Conservation (phyloP, 2,329 filamentous ascomycete genomes). For the Pezicula neosporulosa region DNA sequence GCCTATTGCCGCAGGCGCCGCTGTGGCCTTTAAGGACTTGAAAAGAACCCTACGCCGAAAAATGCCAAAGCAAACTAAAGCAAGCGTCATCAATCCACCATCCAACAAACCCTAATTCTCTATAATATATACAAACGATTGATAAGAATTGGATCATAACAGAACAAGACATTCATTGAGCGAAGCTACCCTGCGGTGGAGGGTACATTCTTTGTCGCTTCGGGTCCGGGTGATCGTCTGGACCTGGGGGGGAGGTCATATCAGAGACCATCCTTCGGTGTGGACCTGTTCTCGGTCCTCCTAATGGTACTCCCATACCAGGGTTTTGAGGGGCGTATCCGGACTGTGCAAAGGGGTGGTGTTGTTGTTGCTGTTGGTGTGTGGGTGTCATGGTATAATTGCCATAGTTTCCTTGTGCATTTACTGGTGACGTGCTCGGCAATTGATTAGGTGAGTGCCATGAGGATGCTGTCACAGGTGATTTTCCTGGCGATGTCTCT, state of each 20-base stretch:
- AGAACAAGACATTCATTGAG: constrained; percentile 11
- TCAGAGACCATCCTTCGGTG: constrained; percentile 27
- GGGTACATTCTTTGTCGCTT: constrained; percentile 29
- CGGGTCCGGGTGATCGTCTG: constrained; percentile 22
- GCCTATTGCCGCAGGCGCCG: constrained; percentile 11
- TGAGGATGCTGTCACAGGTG: constrained; percentile 23
- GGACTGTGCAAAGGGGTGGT: constrained; percentile 9
- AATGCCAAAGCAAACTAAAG: not conserved
- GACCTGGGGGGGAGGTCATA: constrained; percentile 16
- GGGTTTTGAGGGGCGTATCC: constrained; percentile 12
- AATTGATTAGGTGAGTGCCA: constrained; percentile 30
- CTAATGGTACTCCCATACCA: constrained; percentile 8
- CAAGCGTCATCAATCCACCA: not conserved
- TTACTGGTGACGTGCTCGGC: constrained; percentile 22
- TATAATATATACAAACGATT: not conserved
- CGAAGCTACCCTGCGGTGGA: constrained; percentile 16
- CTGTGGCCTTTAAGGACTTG: constrained; percentile 4
- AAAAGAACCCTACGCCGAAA: constrained; percentile 11
- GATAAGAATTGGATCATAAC: not conserved
- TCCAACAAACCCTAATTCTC: too few relatives aligned
- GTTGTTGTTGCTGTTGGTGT: constrained; percentile 19
- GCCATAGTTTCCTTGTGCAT: constrained; percentile 16
- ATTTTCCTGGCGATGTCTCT: constrained; percentile 28
- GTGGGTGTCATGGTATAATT: constrained; percentile 26
- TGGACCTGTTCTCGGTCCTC: constrained; percentile 12